A percentile compares a stretch with the other conserved stretches of the same genome.
phyloP scores from a whole-genome alignment of 164 flowering plant genomes.

The Saururus chinensis region DNA sequence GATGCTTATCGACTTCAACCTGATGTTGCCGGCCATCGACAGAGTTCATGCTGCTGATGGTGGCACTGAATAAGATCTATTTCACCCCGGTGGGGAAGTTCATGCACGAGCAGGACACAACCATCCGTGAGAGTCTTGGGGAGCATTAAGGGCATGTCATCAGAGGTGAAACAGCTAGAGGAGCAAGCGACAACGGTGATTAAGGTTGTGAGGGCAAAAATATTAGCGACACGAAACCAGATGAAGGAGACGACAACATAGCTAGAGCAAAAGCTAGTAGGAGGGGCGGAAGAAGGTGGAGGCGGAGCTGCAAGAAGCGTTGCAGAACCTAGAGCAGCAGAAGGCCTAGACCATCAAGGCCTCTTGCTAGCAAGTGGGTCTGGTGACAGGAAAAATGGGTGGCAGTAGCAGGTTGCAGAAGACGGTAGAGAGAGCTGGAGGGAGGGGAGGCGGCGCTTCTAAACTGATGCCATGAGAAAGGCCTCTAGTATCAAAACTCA shows the following conservation, averaged over 20 bases:
- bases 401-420: no score
- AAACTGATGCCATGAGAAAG: no score
- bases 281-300: constrained; percentile 82
- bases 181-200: constrained; percentile 76
- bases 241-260: constrained; percentile 83
- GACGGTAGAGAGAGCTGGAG: no score
- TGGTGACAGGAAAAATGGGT: no score
- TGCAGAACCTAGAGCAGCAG: constrained; percentile 61
- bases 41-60: constrained; percentile 73
- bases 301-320: constrained; percentile 74
- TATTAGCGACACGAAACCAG: constrained; percentile 74
- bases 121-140: constrained; percentile 57
- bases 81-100: constrained; percentile 78
- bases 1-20: constrained; percentile 77
- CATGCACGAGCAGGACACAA: constrained; percentile 82
- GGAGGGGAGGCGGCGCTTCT: no score
- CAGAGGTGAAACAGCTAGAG: constrained; percentile 84
- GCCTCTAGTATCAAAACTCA: no score
- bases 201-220: constrained; percentile 90
- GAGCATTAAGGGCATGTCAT: constrained; percentile 80
- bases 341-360: constrained; percentile 74
- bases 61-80: constrained; percentile 81
- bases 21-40: constrained; percentile 70
- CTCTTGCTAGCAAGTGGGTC: no score
- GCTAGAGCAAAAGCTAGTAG: constrained; percentile 54